Conservation (phyloP, 164 flowering plant genomes). For the Platanus orientalis region DNA sequence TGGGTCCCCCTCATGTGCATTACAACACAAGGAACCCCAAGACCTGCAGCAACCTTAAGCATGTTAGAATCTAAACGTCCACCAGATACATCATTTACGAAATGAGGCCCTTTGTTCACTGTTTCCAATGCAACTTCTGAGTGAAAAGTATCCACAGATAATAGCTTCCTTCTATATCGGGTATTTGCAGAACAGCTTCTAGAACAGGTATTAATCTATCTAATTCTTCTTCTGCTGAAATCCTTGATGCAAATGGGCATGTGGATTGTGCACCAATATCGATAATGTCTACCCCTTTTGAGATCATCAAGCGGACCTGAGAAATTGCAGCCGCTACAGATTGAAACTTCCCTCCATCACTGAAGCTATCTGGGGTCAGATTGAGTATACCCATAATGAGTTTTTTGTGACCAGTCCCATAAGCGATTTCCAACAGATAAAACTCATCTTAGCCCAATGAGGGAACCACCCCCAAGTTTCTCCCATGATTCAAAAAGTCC, state of each 20-base stretch:
- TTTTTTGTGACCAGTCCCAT: conserved; percentile 77
- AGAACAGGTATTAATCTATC: conserved; percentile 74
- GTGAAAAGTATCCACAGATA: conserved; percentile 88
- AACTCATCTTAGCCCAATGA: conserved; percentile 70
- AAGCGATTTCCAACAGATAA: conserved; percentile 60
- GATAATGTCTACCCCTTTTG: conserved; percentile 85
- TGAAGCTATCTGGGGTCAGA: conserved; percentile 90
- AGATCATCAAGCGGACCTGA: conserved; percentile 61
- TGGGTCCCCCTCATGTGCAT: conserved; percentile 97
- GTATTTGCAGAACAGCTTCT: conserved; percentile 59
- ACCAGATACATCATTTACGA: conserved; percentile 87
- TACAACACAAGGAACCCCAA: conserved; percentile 68
- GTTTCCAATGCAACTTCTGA: conserved; percentile 83
- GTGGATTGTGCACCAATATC: conserved; percentile 96
- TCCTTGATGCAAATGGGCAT: conserved; percentile 66
- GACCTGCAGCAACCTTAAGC: conserved; percentile 53
- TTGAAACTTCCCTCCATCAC: conserved; percentile 84
- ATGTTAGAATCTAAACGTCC: conserved; percentile 69
- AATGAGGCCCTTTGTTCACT: conserved; percentile 61
- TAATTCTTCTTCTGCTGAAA: conserved; percentile 78
- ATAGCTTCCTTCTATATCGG: conserved; percentile 63
- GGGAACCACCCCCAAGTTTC: conserved; percentile 71
- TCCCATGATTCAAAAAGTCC: conserved; percentile 77
- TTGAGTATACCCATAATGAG: conserved; percentile 90
- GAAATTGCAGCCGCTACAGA: conserved; percentile 63